A percentile compares a stretch with the other conserved stretches of the same genome.
Conservation (phyloP, 306 rosid genomes). For the Castanopsis chinensis region DNA sequence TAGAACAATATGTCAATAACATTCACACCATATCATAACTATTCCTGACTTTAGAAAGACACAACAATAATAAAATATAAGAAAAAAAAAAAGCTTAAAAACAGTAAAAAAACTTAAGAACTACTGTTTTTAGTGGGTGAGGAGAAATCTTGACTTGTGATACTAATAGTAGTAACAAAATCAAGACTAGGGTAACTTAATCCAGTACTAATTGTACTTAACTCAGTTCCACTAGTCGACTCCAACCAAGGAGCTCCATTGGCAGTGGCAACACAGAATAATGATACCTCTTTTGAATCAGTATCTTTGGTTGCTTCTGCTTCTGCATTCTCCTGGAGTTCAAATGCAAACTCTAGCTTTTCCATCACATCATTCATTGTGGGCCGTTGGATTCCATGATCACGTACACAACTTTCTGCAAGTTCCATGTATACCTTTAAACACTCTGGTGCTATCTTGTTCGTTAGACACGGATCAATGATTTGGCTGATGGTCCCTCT, state of each 20-base stretch:
- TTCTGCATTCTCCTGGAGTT: conserved; percentile 32
- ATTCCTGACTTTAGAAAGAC: not conserved
- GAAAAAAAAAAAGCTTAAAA: too few species aligned
- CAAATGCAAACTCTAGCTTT: conserved; percentile 53
- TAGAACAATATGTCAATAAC: too few species aligned
- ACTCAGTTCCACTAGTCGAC: not conserved
- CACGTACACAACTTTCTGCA: conserved; percentile 43
- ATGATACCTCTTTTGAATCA: not conserved
- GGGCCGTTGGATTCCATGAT: conserved; percentile 43
- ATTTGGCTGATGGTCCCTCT: conserved; percentile 22
- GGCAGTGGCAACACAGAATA: not conserved
- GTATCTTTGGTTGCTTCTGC: not conserved
- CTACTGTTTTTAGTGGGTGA: too few species aligned
- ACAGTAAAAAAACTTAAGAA: not conserved
- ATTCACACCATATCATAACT: too few species aligned
- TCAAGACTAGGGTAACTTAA: not conserved
- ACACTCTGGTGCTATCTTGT: conserved; percentile 24
- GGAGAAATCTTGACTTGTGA: not conserved
- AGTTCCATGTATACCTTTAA: conserved; percentile 39
- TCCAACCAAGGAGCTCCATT: not conserved
- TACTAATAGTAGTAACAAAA: not conserved
- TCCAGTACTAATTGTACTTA: not conserved
- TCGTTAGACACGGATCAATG: conserved; percentile 37
- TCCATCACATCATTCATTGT: conserved; percentile 67
- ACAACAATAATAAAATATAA: not conserved